These are phyloP conservation scores for Aspergillus bridgeri DNA, from an alignment of 495 filamentous ascomycete species.

Conservation along the genomic window DNA sequence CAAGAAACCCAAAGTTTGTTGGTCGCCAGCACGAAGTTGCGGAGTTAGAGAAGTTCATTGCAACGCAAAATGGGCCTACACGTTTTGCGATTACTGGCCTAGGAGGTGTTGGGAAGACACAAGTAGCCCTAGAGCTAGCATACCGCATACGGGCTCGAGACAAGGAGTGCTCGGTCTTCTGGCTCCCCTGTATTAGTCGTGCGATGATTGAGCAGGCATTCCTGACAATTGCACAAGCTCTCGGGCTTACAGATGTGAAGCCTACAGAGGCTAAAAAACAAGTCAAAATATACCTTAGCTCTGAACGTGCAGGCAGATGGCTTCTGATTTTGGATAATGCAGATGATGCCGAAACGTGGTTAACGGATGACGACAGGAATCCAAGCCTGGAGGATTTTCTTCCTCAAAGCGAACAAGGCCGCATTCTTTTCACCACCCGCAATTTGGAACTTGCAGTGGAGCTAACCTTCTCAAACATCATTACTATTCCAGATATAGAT, in stretches of 20 bases:
- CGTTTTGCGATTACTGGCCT: slow-evolving; percentile 38
- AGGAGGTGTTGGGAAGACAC: slow-evolving; percentile 50
- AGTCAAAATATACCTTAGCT: slow-evolving; percentile 26
- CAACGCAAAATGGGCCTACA: neutral
- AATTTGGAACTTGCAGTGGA: slow-evolving; percentile 21
- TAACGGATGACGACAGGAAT: neutral
- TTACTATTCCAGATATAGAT: slow-evolving; percentile 21
- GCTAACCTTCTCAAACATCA: slow-evolving; percentile 18
- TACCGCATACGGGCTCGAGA: slow-evolving; percentile 37
- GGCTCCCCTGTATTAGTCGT: slow-evolving; percentile 40
- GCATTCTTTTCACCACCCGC: slow-evolving; percentile 27
- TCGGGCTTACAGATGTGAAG: slow-evolving; percentile 19
- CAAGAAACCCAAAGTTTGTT: slow-evolving; percentile 10
- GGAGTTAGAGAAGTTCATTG: slow-evolving; percentile 4
- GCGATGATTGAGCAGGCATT: slow-evolving; percentile 43
- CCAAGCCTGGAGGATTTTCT: slow-evolving; percentile 29
- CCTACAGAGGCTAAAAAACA: slow-evolving; percentile 20
- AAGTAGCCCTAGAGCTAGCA: slow-evolving; percentile 47
- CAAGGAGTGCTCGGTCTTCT: slow-evolving; percentile 43
- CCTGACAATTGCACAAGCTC: slow-evolving; percentile 31
- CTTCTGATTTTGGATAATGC: slow-evolving; percentile 38
- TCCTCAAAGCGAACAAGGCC: slow-evolving; percentile 38
- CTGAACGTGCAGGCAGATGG: slow-evolving; percentile 22
- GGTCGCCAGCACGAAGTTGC: slow-evolving; percentile 7
- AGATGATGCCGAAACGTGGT: slow-evolving; percentile 25